Evolutionary conservation across 108 stramenopile genomes (phyloP).

Genomic region (Stephanodiscus minutulus): DNA sequence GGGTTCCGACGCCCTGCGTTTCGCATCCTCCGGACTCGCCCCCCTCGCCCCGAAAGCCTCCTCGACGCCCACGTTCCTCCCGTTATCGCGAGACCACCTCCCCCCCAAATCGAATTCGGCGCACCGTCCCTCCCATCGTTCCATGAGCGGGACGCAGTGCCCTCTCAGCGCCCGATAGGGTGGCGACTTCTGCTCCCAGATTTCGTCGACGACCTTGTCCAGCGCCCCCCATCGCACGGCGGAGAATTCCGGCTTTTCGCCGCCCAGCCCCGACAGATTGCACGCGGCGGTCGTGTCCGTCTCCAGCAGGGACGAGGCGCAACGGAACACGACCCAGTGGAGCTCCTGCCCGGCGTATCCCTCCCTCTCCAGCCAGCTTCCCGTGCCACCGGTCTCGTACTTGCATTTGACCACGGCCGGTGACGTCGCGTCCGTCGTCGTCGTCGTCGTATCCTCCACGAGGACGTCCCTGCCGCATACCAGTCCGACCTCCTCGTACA

Average conservation of each 20-base stretch:
- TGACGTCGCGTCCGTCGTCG: not conserved
- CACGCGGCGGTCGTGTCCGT: slow-evolving; percentile 36
- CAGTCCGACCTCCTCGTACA: slow-evolving; percentile 57
- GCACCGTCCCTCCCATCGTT: slow-evolving; percentile 45
- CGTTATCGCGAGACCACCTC: slow-evolving; percentile 48
- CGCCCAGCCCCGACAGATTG: slow-evolving; percentile 44
- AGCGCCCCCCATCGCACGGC: slow-evolving; percentile 43
- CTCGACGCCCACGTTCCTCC: slow-evolving; percentile 20
- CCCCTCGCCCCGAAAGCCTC: slow-evolving; percentile 48
- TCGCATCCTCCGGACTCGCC: slow-evolving; percentile 32
- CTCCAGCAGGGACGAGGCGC: slow-evolving; percentile 44
- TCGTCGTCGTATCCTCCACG: slow-evolving; percentile 24
- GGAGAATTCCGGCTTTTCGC: slow-evolving; percentile 50
- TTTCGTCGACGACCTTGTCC: slow-evolving; percentile 43
- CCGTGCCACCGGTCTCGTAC: slow-evolving; percentile 49
- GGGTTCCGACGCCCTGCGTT: slow-evolving; percentile 22
- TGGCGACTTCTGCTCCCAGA: slow-evolving; percentile 49
- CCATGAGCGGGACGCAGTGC: slow-evolving; percentile 3
- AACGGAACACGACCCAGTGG: slow-evolving; percentile 57
- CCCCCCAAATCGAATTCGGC: slow-evolving; percentile 32
- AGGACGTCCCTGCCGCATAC: slow-evolving; percentile 36
- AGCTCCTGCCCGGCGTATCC: slow-evolving; percentile 62
- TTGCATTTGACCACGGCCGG: slow-evolving; percentile 16
- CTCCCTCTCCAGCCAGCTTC: slow-evolving; percentile 46
- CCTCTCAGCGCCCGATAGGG: slow-evolving; percentile 42